Evolutionary conservation across 2,329 filamentous ascomycete species (phyloP).

Genomic region (Emergomyces pasteurianus): DNA sequence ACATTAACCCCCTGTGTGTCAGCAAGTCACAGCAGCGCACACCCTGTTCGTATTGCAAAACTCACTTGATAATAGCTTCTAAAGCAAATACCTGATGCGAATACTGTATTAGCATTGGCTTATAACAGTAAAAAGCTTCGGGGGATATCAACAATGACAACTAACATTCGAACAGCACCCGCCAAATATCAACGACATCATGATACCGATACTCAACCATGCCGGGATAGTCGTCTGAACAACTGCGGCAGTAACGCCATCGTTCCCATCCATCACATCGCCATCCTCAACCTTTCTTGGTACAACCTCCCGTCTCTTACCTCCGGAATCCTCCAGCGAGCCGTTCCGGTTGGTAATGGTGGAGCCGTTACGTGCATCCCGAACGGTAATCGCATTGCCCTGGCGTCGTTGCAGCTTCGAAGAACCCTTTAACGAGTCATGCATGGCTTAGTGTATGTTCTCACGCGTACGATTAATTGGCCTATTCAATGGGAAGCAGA

Average conservation of each 20-base stretch:
- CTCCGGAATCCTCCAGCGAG: not conserved
- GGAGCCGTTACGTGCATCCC: not conserved
- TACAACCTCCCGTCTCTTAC: not conserved
- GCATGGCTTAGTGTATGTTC: not conserved
- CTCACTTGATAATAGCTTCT: conserved; percentile 88
- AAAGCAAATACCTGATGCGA: conserved; percentile 70
- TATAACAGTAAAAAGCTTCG: not conserved
- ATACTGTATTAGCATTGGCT: conserved; percentile 9
- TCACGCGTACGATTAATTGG: not conserved
- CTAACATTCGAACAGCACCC: conserved; percentile 88
- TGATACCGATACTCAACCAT: conserved; percentile 52
- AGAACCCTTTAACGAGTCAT: not conserved
- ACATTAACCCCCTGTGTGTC: conserved; percentile 14
- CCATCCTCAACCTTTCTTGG: not conserved
- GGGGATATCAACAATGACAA: conserved; percentile 10
- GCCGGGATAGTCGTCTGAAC: conserved; percentile 37
- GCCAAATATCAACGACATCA: conserved; percentile 82
- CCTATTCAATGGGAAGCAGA: not conserved
- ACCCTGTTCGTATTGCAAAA: conserved; percentile 8
- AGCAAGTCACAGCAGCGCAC: conserved; percentile 5
- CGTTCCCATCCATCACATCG: not conserved
- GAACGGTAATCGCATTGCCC: not conserved
- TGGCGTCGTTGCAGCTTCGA: not conserved
- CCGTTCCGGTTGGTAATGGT: not conserved
- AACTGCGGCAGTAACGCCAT: conserved; percentile 18